A percentile compares a stretch with the other conserved stretches of the same genome.
These are phyloP conservation scores for Gaeumannomyces sp. DNA, from an alignment of 2,329 filamentous ascomycete genomes.

Conservation along the genomic window DNA sequence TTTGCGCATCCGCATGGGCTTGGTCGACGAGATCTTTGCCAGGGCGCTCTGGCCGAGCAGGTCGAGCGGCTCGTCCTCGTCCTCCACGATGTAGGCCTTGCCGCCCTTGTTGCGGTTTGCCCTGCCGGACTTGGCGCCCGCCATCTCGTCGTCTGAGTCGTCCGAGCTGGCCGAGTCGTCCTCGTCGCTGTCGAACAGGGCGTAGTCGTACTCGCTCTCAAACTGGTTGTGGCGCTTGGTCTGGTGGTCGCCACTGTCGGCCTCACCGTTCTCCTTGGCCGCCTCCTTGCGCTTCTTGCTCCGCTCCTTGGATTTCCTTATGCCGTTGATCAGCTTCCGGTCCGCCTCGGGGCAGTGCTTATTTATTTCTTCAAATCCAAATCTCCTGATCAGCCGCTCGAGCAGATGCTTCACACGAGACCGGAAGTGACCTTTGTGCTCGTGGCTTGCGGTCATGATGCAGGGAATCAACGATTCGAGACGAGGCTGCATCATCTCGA, in stretches of 20 bases:
- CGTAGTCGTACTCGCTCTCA: slow-evolving; percentile 91
- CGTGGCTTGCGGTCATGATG: slow-evolving; percentile 91
- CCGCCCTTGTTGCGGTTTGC: slow-evolving; percentile 52
- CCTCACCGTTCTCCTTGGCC: slow-evolving; percentile 51
- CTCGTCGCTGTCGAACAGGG: slow-evolving; percentile 77
- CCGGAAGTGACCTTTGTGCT: slow-evolving; percentile 96
- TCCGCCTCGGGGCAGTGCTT: slow-evolving; percentile 77
- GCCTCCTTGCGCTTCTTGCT: slow-evolving; percentile 83
- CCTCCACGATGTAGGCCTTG: slow-evolving; percentile 84
- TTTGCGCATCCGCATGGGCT: slow-evolving; percentile 61
- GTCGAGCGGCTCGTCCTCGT: slow-evolving; percentile 91
- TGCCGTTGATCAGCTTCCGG: slow-evolving; percentile 85
- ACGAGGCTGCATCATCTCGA: slow-evolving; percentile 70
- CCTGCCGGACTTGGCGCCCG: slow-evolving; percentile 25
- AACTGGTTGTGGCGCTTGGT: slow-evolving; percentile 57
- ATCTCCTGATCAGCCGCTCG: slow-evolving; percentile 87
- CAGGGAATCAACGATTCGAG: slow-evolving; percentile 77
- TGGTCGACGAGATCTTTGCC: slow-evolving; percentile 88
- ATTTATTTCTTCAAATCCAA: slow-evolving; percentile 77
- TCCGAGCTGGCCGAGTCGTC: slow-evolving; percentile 59
- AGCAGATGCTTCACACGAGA: slow-evolving; percentile 97
- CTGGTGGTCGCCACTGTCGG: slow-evolving; percentile 47
- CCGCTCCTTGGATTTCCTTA: slow-evolving; percentile 89
- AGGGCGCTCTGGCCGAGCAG: slow-evolving; percentile 83
- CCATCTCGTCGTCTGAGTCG: slow-evolving; percentile 38